These are phyloP conservation scores for Strobilomyces confusus DNA, from an alignment of 768 basidiomycete genomes.

Conservation along the genomic window DNA sequence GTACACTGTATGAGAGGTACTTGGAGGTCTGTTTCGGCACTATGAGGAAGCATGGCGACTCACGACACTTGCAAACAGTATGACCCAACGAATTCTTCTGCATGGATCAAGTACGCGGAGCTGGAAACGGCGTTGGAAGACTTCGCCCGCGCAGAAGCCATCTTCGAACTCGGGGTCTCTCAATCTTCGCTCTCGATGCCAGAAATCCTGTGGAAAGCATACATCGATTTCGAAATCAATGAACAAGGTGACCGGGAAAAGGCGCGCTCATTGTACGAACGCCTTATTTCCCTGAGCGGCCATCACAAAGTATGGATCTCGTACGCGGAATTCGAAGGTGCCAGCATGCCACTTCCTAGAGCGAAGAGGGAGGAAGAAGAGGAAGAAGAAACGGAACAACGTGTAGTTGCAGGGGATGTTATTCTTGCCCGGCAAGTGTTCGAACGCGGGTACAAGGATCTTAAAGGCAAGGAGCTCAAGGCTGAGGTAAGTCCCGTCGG, in stretches of 20 bases:
- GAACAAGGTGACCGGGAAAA: slow-evolving; percentile 83
- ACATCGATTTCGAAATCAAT: slow-evolving; percentile 94
- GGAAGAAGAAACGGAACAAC: slow-evolving; percentile 46
- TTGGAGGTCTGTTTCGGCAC: slow-evolving; percentile 58
- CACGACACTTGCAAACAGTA: slow-evolving; percentile 41
- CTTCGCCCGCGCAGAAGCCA: slow-evolving; percentile 82
- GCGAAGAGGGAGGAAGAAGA: slow-evolving; percentile 70
- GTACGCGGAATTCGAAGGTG: slow-evolving; percentile 89
- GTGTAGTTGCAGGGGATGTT: slow-evolving; percentile 69
- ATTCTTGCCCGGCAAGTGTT: slow-evolving; percentile 73
- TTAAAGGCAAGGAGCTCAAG: slow-evolving; percentile 78
- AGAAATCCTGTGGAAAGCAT: slow-evolving; percentile 90
- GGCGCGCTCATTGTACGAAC: slow-evolving; percentile 83
- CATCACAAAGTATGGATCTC: slow-evolving; percentile 98
- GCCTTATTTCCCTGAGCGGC: slow-evolving; percentile 77
- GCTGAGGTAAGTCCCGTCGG: slow-evolving; percentile 61
- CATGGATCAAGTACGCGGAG: slow-evolving; percentile 96
- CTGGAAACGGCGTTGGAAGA: slow-evolving; percentile 87
- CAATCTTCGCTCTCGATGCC: slow-evolving; percentile 91
- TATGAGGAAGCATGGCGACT: not conserved
- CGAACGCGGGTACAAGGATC: slow-evolving; percentile 81
- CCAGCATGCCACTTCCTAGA: slow-evolving; percentile 61
- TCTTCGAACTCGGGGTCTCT: slow-evolving; percentile 87
- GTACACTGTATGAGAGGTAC: slow-evolving; percentile 90
- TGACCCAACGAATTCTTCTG: slow-evolving; percentile 85